A percentile compares a stretch with the other conserved stretches of the same genome.
Conservation (phyloP, 495 filamentous ascomycete genomes). For the Cudoniella acicularis region DNA sequence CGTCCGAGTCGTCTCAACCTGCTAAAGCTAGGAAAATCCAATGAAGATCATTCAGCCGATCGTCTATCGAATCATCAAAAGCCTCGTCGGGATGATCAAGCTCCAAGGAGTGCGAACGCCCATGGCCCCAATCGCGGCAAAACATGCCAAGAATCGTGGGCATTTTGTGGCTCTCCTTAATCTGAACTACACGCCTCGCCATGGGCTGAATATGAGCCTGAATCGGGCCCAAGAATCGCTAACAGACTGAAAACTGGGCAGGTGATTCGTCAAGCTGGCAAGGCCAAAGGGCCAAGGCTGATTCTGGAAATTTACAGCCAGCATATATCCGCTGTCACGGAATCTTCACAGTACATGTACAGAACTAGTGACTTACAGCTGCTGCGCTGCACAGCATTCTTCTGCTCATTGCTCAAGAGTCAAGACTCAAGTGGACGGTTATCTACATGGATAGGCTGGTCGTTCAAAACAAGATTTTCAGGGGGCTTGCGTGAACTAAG, state of each 20-base stretch:
- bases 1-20: constrained; percentile 17
- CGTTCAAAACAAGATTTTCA: not conserved
- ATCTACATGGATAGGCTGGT: not conserved
- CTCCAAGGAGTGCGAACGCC: not conserved
- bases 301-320: not conserved
- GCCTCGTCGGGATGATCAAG: not conserved
- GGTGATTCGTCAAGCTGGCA: not conserved
- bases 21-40: constrained; percentile 5
- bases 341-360: no score
- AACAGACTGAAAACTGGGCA: not conserved
- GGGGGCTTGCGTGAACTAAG: not conserved
- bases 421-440: not conserved
- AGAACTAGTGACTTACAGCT: no score
- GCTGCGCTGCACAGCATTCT: not conserved
- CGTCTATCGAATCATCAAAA: constrained; percentile 11
- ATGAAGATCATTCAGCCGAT: constrained; percentile 13
- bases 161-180: not conserved
- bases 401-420: no score
- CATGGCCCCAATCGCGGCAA: not conserved
- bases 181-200: not conserved
- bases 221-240: not conserved
- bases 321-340: not conserved
- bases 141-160: constrained; percentile 8
- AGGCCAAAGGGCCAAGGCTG: not conserved
- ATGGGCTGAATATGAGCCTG: constrained; percentile 2